Evolutionary conservation across 2,329 filamentous ascomycete species (phyloP).

Genomic region (Alternaria novae-zelandiae): DNA sequence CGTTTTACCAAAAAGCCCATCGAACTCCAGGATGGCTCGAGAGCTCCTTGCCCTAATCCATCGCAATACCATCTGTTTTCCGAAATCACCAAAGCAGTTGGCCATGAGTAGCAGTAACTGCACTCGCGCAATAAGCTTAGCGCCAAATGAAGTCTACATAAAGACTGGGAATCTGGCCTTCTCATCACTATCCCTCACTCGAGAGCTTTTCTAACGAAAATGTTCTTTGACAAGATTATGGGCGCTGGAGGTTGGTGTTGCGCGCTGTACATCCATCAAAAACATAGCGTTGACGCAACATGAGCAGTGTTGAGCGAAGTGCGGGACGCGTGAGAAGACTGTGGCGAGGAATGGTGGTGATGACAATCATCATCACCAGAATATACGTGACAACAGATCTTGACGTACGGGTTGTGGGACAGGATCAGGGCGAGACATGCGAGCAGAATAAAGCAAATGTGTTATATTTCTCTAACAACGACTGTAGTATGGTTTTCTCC

Average conservation of each 20-base stretch:
- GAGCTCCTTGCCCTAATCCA: not conserved
- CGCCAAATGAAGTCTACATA: not conserved
- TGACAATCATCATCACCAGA: not conserved
- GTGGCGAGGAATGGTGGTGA: not conserved
- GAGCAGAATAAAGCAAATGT: too few relatives aligned
- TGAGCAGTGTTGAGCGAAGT: not conserved
- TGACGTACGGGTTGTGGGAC: too few relatives aligned
- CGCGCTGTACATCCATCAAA: too few relatives aligned
- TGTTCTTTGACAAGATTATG: not conserved
- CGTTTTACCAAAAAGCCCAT: not conserved
- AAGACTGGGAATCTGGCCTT: not conserved
- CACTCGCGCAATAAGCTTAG: not conserved
- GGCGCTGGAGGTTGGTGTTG: not conserved
- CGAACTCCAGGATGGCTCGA: too few relatives aligned
- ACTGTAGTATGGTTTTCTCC: slow-evolving; percentile 12
- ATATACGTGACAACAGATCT: too few relatives aligned
- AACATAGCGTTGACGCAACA: too few relatives aligned
- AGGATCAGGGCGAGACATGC: too few relatives aligned
- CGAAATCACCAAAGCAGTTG: not conserved
- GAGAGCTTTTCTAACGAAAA: too few relatives aligned
- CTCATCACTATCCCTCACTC: not conserved
- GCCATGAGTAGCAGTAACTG: not conserved
- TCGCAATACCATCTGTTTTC: not conserved
- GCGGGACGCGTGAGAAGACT: not conserved
- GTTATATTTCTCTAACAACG: not conserved